Evolutionary conservation across 306 rosid species (phyloP).

Genomic region (Glycine latifolia): DNA sequence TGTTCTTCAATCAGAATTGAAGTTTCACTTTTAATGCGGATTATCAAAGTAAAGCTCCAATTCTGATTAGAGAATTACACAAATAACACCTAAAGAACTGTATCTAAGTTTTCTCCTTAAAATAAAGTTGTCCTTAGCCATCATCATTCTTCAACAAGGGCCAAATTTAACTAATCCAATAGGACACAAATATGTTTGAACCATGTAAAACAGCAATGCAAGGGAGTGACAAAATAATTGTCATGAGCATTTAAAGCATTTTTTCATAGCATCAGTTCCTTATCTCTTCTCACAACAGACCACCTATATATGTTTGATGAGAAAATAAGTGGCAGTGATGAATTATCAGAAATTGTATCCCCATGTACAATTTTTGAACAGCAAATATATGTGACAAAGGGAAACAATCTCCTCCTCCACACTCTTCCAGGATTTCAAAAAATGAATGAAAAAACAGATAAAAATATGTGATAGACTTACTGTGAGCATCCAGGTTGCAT

Average conservation of each 20-base stretch:
- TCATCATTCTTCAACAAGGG: constrained; percentile 6
- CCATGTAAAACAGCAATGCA: constrained; percentile 5
- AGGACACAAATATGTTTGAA: neutral
- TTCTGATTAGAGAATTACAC: too few species aligned
- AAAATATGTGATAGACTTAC: constrained; percentile 53
- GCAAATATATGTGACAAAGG: constrained; percentile 1
- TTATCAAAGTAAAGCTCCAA: too few species aligned
- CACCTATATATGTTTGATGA: neutral
- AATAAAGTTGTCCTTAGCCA: constrained; percentile 14
- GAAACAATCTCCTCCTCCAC: neutral
- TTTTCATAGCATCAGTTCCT: constrained; percentile 22
- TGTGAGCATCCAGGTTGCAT: constrained; percentile 99
- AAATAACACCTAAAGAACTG: too few species aligned
- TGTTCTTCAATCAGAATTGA: too few species aligned
- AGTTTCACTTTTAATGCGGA: too few species aligned
- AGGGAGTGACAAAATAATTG: neutral
- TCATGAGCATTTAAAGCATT: neutral
- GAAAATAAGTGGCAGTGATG: neutral
- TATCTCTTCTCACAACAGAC: too few species aligned
- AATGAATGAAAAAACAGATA: neutral
- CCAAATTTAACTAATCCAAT: neutral
- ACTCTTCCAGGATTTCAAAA: neutral
- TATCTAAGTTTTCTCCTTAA: neutral
- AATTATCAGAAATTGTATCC: neutral
- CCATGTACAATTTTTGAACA: neutral